phyloP scores from a whole-genome alignment of 139 green algal species.

The Chlorella sp. region DNA sequence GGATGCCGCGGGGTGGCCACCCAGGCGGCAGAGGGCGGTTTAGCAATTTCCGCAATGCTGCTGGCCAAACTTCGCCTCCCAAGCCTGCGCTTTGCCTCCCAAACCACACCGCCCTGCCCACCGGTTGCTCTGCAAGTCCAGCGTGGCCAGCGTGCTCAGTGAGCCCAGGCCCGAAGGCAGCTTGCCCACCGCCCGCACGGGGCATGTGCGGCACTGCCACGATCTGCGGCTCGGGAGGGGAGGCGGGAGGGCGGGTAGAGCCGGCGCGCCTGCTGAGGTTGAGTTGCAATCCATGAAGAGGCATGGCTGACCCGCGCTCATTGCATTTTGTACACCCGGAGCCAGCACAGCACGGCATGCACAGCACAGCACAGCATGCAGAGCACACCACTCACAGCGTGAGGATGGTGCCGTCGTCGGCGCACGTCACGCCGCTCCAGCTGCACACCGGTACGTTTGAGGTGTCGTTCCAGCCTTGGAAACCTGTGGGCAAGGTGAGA shows the following conservation, averaged over 20 bases:
- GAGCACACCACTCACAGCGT: conserved; percentile 5
- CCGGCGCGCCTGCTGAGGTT: too few relatives aligned
- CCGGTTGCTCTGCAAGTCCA: conserved; percentile 32
- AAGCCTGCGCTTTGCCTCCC: background rate
- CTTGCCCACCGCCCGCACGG: conserved; percentile 16
- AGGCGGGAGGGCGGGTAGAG: background rate
- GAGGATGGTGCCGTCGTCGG: conserved; percentile 2
- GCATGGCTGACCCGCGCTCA: too few relatives aligned
- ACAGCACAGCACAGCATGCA: background rate
- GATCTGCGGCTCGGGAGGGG: conserved; percentile 1
- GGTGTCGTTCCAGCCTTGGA: conserved; percentile 26
- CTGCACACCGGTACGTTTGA: background rate
- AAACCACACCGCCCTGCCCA: background rate
- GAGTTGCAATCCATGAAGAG: background rate
- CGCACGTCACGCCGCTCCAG: conserved; percentile 37
- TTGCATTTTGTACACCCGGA: background rate
- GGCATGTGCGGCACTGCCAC: conserved; percentile 23
- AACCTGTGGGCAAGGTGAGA: background rate
- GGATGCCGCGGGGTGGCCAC: too few relatives aligned
- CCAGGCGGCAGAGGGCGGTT: too few relatives aligned
- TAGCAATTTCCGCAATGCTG: too few relatives aligned
- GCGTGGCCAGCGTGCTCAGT: conserved; percentile 7
- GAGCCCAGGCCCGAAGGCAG: conserved; percentile 4
- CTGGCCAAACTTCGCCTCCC: too few relatives aligned
- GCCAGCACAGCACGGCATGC: background rate